Evolutionary conservation across 352 stramenopile species (phyloP), one percentile per base, ranked within the genome.

Genomic region (Globisporangium cystogenes): DNA sequence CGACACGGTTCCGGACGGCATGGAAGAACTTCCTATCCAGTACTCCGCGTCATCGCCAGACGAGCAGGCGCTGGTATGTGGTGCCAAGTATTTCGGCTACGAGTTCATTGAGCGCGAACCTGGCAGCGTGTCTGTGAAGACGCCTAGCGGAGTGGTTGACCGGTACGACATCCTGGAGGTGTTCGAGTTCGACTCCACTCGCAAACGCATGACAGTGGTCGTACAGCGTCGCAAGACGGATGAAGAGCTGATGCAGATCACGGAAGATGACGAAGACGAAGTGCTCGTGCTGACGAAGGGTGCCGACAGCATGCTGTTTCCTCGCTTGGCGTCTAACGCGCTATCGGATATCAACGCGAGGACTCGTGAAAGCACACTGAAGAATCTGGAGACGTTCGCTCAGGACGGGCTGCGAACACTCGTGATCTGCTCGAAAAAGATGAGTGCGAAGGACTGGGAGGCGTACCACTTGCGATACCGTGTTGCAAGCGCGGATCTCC

Each of bases 141-240:
- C 65, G 14, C 76, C 78, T 0, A 64, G 83, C 20, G 80, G 74
- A 0, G 47, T 57, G 0, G 39, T 86, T n/a, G 79, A 89, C 20
- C 58, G 76, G 49, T 97, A 95, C 60, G 73, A 97, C 46, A 78
- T 98, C 8, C 64, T 98, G 7, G 88, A 96, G 57, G 89, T 96
- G 14, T 97, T 98, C 40, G 88, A 96, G 59, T 98, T 98, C 57
- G 87, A 97, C 59, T 96, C 79, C 15, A 86, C 73, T 16, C 70
- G 86, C 33, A 96, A 96, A 64, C 75, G 86, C 7, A 96, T 96
- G 84, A 83, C 82, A 0, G 82, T 94, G 7, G 69, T 94, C n/a
- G 76, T 96, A 1, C 73, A 89, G 51, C 72, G 76, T 33, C 74
- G 67, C 1, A 87, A 83, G 45, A 79, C 68, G 18, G 84, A 91